phyloP scores from a whole-genome alignment of 176 grass and related monocot species.

The Areca catechu region DNA sequence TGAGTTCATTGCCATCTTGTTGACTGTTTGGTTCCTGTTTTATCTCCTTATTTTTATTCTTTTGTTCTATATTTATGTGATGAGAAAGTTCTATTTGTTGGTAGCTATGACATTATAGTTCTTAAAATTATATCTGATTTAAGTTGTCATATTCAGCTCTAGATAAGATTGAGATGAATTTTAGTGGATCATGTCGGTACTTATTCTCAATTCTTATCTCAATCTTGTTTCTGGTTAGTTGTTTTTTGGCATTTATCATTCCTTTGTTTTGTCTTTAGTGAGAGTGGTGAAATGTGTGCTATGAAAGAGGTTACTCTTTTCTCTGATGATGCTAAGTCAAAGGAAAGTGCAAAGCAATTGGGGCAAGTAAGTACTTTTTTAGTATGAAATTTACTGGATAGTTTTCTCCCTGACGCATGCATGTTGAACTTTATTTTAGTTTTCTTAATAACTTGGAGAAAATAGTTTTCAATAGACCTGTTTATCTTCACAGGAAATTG shows the following conservation, averaged over 20 bases:
- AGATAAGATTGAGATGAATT: too few species aligned
- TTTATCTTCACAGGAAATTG: slow-evolving; percentile 74
- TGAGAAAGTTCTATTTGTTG: too few species aligned
- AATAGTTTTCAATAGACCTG: slow-evolving; percentile 16
- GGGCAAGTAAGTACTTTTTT: slow-evolving; percentile 49
- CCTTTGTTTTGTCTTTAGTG: slow-evolving; percentile 41
- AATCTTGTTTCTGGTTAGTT: too few species aligned
- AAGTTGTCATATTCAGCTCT: too few species aligned
- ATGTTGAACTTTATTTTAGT: slow-evolving; percentile 11
- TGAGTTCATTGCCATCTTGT: too few species aligned
- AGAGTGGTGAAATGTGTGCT: slow-evolving; percentile 96
- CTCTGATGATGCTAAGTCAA: slow-evolving; percentile 95
- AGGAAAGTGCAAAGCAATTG: slow-evolving; percentile 90
- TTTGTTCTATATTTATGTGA: too few species aligned
- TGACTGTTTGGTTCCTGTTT: too few species aligned
- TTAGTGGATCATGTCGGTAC: too few species aligned
- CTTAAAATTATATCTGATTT: too few species aligned
- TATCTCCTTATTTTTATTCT: too few species aligned
- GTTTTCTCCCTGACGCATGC: neutral
- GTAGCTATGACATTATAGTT: too few species aligned
- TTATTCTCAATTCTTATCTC: too few species aligned
- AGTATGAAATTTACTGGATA: neutral
- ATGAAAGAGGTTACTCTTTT: slow-evolving; percentile 99
- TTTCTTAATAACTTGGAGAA: slow-evolving; percentile 14
- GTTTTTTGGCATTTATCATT: slow-evolving; percentile 8